Evolutionary conservation across 2,329 filamentous ascomycete species (phyloP), one percentile per base, ranked within the genome.

Genomic region (Madurella mycetomatis): DNA sequence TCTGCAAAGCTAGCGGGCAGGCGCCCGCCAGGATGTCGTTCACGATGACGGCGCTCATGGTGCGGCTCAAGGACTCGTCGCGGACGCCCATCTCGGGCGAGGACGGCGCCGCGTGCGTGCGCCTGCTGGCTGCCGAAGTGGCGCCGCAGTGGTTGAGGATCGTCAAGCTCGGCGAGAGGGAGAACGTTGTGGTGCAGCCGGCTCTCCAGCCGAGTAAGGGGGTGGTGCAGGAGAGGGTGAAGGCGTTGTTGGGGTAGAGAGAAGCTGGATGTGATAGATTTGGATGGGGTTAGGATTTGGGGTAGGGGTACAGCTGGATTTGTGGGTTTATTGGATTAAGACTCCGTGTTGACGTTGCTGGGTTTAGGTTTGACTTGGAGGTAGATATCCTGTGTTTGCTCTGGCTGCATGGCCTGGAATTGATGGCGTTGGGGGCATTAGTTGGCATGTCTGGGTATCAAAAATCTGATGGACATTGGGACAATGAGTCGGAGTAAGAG

Each of bases 11-110:
- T n/a, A 78, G 70, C 39, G 70, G 73, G 8, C 73, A 71, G 31
- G 76, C 75, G 15, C 76, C 82, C 64, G 79, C 76, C 4, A 75
- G 83, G 9, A 74, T 87, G 58, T 81, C 85, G 1, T 90, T 88
- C 64, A 80, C 81, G 19, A 80, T 90, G 75, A 72, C 78, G 30
- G 77, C 76, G 12, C 72, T 90, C 51, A 71, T 86, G 16, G 78
- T 82, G 60, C 86, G 84, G 66, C 74, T 91, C 47, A 80, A 79
- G 63, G 86, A 90, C 68, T 90, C 87, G 25, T 72, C 88, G 54
- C 73, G 79, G 4, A 73, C 75, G 60, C 79, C 80, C 2, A 71
- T 82, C 49, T 78, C 79, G 32, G 69, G 67, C 45, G 80, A 81
- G 41, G 81, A 83, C 63, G 79, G 73, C 4, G 70, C 72, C 9